Evolutionary conservation across 139 green algal genomes (phyloP), one percentile per base, ranked within the genome.

Genomic region (Pseudopediastrum boryanum): DNA sequence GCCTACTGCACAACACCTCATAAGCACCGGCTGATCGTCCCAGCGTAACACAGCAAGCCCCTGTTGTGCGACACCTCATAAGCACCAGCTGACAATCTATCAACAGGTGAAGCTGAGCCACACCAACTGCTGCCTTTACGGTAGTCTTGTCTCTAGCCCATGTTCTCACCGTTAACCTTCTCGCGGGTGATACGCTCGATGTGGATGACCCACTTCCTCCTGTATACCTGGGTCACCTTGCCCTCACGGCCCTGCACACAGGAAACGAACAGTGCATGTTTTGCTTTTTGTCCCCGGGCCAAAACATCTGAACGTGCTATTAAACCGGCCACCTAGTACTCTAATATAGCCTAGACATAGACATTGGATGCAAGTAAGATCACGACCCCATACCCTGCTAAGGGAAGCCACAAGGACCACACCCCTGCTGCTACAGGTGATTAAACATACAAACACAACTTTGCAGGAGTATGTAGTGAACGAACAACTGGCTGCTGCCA

Each of bases 181-280:
- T 99, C 97, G 36, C 96, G 86, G 16, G 95, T 97, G 83, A 99
- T 94, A 71, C 97, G 90, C 89, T 99, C 97, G 59, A 99, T 92
- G 87, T 99, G 96, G 87, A 99, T 99, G 41, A 99, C 94, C 97
- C 97, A 99, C 91, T 98, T 99, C 73, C 94, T 94, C 75, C 97
- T 89, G 93, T 99, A 99, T 44, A 99, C 97, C 78, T 94, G 85
- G 13, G 96, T 89, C 5, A 99, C 94, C 91, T 98, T 98, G 80
- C 96, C 96, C 85, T 99, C 95, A 48, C 95, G 92, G 68, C 91
- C 92, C 92, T 96, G 77, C 82, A 82, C 0, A 12, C 36, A 44
- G 19, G 31, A 44, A 9, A 43, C 6, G 21, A 23, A 65, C 56
- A 65, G n/a, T n/a, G n/a, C n/a, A n/a, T n/a, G n/a, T n/a, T n/a